Evolutionary conservation across 2,329 filamentous ascomycete genomes (phyloP), one percentile per base, ranked within the genome.

Genomic region (Trichoderma aggressivum): DNA sequence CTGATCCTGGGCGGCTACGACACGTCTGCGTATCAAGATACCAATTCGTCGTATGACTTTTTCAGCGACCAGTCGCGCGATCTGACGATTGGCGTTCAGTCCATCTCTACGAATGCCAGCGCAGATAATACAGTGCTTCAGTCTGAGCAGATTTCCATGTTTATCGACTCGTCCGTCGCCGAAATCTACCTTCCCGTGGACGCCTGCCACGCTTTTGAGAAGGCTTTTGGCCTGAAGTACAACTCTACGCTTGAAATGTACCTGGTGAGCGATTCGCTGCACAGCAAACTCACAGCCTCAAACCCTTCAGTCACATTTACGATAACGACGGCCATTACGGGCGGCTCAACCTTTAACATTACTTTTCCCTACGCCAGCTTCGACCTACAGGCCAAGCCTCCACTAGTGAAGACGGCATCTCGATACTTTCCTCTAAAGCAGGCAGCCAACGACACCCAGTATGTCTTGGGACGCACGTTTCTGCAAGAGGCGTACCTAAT

Each of bases 281-380:
- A 72, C 47, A 47, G n/a, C 8, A 58, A 63, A 12, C 71, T 72
- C 16, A 8, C 10, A 2, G 21, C 10, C 12, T 30, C 32, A 12
- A 72, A 72, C 21, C 71, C 71, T 2, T 58, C 50, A 12, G 69
- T 72, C 16, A 72, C 71, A 0, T 71, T 72, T 30, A 58, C 58
- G 3, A 56, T 72, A 10, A 64, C 69, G 2, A 71, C 71, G 11
- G 55, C 71, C 1, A 63, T 72, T 24, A 62, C 61, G 1, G 71
- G 71, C 16, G 69, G 71, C 7, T 61, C 60, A 16, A 63, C 24
- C 16, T 71, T 71, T 24, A 68, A 72, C 28, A 70, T 74, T 2
- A 69, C 67, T 18, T 70, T 74, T 26, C 73, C 73, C n/a, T 74
- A 74, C 18, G 72, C 72, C 14, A 72, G 70, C 12, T 74, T 74